Conservation (phyloP, 1,284 basidiomycete species). For the Ustilago bromivora region DNA sequence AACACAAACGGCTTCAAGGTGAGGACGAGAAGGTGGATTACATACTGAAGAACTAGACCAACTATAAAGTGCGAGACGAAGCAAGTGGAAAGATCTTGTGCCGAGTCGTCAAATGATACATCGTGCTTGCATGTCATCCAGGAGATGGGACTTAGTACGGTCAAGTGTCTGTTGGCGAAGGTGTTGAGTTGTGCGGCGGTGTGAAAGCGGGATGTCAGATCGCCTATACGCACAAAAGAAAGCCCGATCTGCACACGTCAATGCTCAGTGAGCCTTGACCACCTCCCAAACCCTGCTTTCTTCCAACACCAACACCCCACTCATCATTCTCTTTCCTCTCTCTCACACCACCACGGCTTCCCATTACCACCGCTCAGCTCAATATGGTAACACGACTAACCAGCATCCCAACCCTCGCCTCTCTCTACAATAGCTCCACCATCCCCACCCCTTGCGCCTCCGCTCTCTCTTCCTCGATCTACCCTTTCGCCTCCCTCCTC, state of each 20-base stretch:
- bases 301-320: not conserved
- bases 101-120: not conserved
- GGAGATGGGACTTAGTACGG: too few relatives aligned
- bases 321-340: not conserved
- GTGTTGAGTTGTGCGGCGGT: not conserved
- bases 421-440: constrained; percentile 22
- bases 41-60: not conserved
- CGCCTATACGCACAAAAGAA: not conserved
- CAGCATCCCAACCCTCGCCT: constrained; percentile 31
- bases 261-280: constrained; percentile 4
- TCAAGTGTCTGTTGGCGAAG: too few relatives aligned
- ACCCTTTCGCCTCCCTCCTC: constrained; percentile 27
- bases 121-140: too few relatives aligned
- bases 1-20: not conserved
- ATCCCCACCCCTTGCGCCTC: constrained; percentile 12
- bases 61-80: not conserved
- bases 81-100: not conserved
- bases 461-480: constrained; percentile 20
- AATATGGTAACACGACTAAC: constrained; percentile 22
- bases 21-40: not conserved
- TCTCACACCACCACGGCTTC: not conserved
- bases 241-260: not conserved
- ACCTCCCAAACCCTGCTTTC: not conserved
- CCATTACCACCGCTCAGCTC: not conserved
- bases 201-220: not conserved